Conservation (phyloP, 1,139 yeast species). For the Eremothecium cymbalariae region DNA sequence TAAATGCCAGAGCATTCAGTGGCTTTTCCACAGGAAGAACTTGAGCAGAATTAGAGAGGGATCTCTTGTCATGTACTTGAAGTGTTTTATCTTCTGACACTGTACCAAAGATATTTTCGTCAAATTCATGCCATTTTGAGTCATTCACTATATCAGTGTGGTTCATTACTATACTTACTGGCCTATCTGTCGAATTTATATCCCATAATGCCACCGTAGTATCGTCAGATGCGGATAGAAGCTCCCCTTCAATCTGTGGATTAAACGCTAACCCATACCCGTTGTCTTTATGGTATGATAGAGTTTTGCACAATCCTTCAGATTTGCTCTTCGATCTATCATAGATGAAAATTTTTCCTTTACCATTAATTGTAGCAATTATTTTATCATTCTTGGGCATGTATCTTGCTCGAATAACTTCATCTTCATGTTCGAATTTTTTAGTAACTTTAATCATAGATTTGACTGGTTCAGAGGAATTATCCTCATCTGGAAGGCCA, state of each 20-base stretch:
- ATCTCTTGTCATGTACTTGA: slow-evolving; percentile 59
- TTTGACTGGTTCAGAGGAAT: slow-evolving; percentile 29
- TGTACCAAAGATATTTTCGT: slow-evolving; percentile 49
- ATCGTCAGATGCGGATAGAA: slow-evolving; percentile 61
- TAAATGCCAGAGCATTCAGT: slow-evolving; percentile 57
- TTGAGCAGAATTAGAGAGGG: slow-evolving; percentile 28
- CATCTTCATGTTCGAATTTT: slow-evolving; percentile 48
- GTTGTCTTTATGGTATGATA: slow-evolving; percentile 52
- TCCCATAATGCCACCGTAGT: slow-evolving; percentile 54
- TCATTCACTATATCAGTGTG: slow-evolving; percentile 64
- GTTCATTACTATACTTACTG: slow-evolving; percentile 28
- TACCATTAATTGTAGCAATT: slow-evolving; percentile 71
- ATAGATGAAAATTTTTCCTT: slow-evolving; percentile 66
- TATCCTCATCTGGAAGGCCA: slow-evolving; percentile 21
- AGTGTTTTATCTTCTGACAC: slow-evolving; percentile 67
- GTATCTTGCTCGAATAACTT: slow-evolving; percentile 74
- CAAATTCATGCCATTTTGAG: slow-evolving; percentile 57
- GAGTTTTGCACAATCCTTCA: slow-evolving; percentile 23
- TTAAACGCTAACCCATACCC: slow-evolving; percentile 74
- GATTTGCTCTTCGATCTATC: slow-evolving; percentile 35
- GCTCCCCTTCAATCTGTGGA: slow-evolving; percentile 38
- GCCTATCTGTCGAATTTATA: slow-evolving; percentile 25
- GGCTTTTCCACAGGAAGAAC: slow-evolving; percentile 33
- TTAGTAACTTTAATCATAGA: slow-evolving; percentile 57
- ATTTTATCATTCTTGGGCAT: slow-evolving; percentile 64